Conservation (phyloP, 495 filamentous ascomycete species). For the Hypomontagnella monticulosa region DNA sequence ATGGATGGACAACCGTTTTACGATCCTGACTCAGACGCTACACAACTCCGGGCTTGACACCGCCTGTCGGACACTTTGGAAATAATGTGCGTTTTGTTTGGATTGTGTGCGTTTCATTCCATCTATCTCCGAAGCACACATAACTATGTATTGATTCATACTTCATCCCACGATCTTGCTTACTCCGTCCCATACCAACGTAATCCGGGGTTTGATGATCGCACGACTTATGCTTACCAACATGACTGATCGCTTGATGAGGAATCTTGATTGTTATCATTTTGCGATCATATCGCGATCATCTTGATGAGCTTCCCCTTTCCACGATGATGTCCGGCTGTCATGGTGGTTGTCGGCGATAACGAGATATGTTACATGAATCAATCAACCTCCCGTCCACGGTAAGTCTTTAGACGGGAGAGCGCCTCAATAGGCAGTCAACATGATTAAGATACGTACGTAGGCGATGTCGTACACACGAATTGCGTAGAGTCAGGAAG, state of each 20-base stretch:
- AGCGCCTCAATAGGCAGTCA: conserved; percentile 38
- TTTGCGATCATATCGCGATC: conserved; percentile 33
- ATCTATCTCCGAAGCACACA: conserved; percentile 19
- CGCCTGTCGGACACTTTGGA: conserved; percentile 30
- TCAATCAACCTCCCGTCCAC: conserved; percentile 31
- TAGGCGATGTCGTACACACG: conserved; percentile 14
- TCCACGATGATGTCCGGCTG: conserved; percentile 20
- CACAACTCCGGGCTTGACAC: conserved; percentile 38
- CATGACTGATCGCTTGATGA: conserved; percentile 9
- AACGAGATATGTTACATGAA: conserved; percentile 19
- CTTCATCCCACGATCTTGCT: conserved; percentile 25
- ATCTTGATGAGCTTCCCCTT: conserved; percentile 29
- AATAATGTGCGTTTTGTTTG: conserved; percentile 5
- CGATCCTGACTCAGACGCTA: conserved; percentile 47
- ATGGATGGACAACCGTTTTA: conserved; percentile 24
- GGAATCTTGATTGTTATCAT: conserved; percentile 6
- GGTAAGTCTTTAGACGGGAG: conserved; percentile 28
- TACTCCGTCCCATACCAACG: conserved; percentile 24
- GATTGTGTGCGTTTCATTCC: conserved; percentile 12
- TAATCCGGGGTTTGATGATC: conserved; percentile 26
- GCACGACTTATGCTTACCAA: conserved; percentile 28
- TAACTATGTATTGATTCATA: conserved; percentile 21
- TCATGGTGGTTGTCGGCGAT: conserved; percentile 7
- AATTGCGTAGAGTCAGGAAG: background rate
- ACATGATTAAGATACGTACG: conserved; percentile 22